A percentile compares a stretch with the other conserved stretches of the same genome.
phyloP scores from a whole-genome alignment of 78 protist genomes.

The Dictyostelium capitatum region DNA sequence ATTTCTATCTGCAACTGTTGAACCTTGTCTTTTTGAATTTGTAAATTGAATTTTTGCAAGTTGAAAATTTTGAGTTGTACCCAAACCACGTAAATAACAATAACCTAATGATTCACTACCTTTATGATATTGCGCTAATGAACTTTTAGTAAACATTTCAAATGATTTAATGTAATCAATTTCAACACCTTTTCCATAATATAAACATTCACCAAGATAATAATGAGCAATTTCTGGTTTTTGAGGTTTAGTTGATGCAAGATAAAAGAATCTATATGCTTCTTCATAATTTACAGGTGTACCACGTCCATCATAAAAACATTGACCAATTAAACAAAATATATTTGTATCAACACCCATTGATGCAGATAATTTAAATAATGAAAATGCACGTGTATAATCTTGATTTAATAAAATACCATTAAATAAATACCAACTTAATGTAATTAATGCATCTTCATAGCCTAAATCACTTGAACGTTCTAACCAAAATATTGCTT shows the following conservation, averaged over 20 bases:
- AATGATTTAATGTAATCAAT: neutral
- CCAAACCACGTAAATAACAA: neutral
- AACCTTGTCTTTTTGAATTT: neutral
- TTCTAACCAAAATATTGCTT: neutral
- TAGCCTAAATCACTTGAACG: neutral
- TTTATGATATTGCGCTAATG: neutral
- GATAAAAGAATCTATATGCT: slow-evolving; percentile 4
- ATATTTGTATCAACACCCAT: neutral
- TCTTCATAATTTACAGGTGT: neutral
- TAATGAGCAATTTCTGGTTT: neutral
- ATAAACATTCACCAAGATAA: neutral
- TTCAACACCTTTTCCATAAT: neutral
- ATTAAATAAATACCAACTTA: neutral
- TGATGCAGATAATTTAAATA: slow-evolving; percentile 1
- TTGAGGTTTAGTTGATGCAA: neutral
- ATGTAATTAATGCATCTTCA: slow-evolving; percentile 2
- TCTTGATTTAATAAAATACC: neutral
- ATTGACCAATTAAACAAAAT: neutral
- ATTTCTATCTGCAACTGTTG: neutral
- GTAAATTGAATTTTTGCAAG: neutral
- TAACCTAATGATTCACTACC: neutral
- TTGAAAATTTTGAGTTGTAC: neutral
- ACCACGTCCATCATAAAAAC: slow-evolving; percentile 10
- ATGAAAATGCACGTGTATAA: neutral
- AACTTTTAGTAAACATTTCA: neutral